Conservation (phyloP, 2,329 filamentous ascomycete genomes). For the Botrytis fragariae region DNA sequence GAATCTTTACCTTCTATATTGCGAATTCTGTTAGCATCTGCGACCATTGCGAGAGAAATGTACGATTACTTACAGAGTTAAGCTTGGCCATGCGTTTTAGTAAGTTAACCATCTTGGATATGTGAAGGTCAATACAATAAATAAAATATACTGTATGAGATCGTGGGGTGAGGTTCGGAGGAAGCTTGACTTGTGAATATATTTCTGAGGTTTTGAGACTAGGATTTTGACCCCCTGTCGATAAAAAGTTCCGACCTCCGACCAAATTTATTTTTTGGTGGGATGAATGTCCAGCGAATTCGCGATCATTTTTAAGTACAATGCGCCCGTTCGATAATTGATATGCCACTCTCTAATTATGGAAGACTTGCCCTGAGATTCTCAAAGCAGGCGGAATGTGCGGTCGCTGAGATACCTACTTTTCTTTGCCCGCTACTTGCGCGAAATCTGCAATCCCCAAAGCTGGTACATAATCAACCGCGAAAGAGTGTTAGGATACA, state of each 20-base stretch:
- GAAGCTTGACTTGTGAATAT: constrained; percentile 18
- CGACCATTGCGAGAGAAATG: neutral
- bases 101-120: constrained; percentile 52
- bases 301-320: neutral
- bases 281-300: neutral
- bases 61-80: constrained; percentile 58
- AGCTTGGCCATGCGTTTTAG: constrained; percentile 71
- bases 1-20: constrained; percentile 45
- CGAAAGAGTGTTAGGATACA: constrained; percentile 4
- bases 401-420: constrained; percentile 43
- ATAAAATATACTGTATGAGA: neutral
- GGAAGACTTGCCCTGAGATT: constrained; percentile 21
- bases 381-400: constrained; percentile 23
- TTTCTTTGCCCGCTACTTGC: constrained; percentile 48
- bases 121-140: neutral
- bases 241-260: constrained; percentile 18
- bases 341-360: constrained; percentile 19
- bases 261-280: constrained; percentile 17
- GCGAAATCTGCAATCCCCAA: constrained; percentile 5
- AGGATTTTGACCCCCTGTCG: constrained; percentile 17
- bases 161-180: constrained; percentile 16
- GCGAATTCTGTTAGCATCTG: constrained; percentile 25
- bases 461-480: neutral
- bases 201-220: constrained; percentile 20
- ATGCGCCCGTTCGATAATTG: neutral